phyloP scores from a whole-genome alignment of 257 asterid species.

The Orobanche coerulescens region DNA sequence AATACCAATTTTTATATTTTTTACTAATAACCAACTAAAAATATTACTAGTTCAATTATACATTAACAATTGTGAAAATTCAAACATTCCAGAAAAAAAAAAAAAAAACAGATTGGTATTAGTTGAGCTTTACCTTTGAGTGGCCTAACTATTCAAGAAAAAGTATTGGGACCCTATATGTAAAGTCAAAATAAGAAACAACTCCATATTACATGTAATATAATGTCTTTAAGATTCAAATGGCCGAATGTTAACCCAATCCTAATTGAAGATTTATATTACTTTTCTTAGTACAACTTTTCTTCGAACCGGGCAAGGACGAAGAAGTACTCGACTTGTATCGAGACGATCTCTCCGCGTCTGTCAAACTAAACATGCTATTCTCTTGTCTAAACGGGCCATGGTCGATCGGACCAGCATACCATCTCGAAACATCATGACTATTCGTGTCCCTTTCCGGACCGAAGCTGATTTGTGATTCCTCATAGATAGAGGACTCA shows the following conservation, averaged over 20 bases:
- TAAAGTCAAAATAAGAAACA: background rate
- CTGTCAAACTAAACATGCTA: constrained; percentile 37
- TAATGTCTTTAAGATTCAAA: constrained; percentile 18
- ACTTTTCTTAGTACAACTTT: constrained; percentile 33
- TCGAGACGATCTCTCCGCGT: constrained; percentile 19
- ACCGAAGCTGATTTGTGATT: constrained; percentile 56
- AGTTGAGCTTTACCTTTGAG: too few relatives aligned
- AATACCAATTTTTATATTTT: too few relatives aligned
- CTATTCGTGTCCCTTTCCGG: constrained; percentile 13
- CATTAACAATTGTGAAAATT: too few relatives aligned
- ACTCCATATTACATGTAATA: background rate
- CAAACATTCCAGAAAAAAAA: too few relatives aligned
- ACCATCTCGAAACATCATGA: constrained; percentile 27
- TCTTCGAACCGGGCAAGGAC: constrained; percentile 29
- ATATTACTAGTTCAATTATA: too few relatives aligned
- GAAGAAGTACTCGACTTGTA: constrained; percentile 21
- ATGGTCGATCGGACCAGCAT: constrained; percentile 10
- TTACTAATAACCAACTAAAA: too few relatives aligned
- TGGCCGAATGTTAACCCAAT: constrained; percentile 43
- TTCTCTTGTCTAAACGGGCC: constrained; percentile 27
- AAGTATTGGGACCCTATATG: too few relatives aligned
- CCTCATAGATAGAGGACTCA: constrained; percentile 33
- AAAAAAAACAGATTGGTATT: too few relatives aligned
- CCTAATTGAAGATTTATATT: constrained; percentile 68
- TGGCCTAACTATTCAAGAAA: too few relatives aligned